phyloP scores from a whole-genome alignment of 129 eudicot species.

The Smallanthus sonchifolius region DNA sequence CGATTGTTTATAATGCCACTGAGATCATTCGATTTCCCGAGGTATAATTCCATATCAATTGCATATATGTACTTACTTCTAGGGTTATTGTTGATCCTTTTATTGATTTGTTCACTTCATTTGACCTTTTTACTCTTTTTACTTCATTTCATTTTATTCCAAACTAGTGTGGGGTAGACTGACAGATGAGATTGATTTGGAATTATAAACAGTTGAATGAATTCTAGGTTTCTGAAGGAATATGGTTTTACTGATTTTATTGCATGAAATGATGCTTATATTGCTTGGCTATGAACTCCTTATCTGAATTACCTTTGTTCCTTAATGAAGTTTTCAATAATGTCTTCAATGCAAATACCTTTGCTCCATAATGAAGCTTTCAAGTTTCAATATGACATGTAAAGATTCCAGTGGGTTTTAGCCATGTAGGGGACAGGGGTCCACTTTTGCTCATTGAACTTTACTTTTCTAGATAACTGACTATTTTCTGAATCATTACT shows the following conservation, averaged over 20 bases:
- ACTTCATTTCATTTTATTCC: background rate
- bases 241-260: background rate
- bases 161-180: background rate
- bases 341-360: background rate
- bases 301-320: background rate
- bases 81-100: slow-evolving; percentile 31
- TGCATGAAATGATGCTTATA: background rate
- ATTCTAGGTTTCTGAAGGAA: background rate
- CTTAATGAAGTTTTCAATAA: background rate
- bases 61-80: slow-evolving; percentile 12
- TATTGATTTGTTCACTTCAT: background rate
- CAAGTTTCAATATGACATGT: background rate
- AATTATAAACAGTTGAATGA: background rate
- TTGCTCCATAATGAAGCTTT: background rate
- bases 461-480: background rate
- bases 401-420: background rate
- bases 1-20: slow-evolving; percentile 38
- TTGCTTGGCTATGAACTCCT: background rate
- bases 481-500: background rate
- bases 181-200: background rate
- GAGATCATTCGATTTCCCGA: slow-evolving; percentile 25
- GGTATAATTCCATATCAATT: slow-evolving; percentile 16
- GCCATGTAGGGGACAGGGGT: background rate
- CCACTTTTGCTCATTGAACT: background rate
- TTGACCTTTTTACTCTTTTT: too few species aligned